phyloP scores from a whole-genome alignment of 2,329 filamentous ascomycete genomes.

The Mariannaea sp. region DNA sequence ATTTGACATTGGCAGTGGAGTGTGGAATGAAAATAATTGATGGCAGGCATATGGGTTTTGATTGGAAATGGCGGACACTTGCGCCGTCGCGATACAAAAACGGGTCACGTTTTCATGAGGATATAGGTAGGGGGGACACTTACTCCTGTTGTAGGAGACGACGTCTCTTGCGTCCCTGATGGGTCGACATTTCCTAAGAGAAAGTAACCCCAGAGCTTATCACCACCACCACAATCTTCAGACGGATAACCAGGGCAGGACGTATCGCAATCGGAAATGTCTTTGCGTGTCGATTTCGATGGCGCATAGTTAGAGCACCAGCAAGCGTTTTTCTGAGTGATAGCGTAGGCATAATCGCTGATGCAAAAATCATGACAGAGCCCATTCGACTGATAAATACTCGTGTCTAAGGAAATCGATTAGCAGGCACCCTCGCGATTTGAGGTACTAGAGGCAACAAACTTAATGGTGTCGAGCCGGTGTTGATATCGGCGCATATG shows the following conservation, averaged over 20 bases:
- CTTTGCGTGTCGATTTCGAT: conserved; percentile 46
- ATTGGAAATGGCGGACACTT: conserved; percentile 27
- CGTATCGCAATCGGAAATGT: conserved; percentile 55
- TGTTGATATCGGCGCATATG: conserved; percentile 47
- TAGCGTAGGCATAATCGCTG: conserved; percentile 65
- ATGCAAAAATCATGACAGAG: conserved; percentile 67
- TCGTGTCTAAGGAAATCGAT: conserved; percentile 48
- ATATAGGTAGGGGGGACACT: conserved; percentile 30
- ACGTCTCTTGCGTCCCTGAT: conserved; percentile 57
- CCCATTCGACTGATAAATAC: conserved; percentile 70
- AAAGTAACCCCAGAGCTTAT: conserved; percentile 69
- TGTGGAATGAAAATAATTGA: conserved; percentile 11
- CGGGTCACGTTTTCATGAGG: conserved; percentile 27
- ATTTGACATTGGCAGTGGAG: conserved; percentile 13
- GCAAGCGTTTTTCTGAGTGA: conserved; percentile 68
- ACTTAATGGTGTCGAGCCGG: conserved; percentile 41
- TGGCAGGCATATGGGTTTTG: conserved; percentile 10
- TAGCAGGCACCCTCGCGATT: background rate
- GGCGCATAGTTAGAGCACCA: conserved; percentile 78
- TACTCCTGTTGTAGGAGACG: conserved; percentile 34
- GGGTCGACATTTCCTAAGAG: conserved; percentile 53
- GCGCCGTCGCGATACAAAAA: conserved; percentile 27
- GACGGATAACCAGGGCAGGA: conserved; percentile 70
- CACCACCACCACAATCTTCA: conserved; percentile 64
- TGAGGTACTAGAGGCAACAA: conserved; percentile 18